phyloP scores from a whole-genome alignment of 441 rosid genomes.

The Biscutella laevigata region DNA sequence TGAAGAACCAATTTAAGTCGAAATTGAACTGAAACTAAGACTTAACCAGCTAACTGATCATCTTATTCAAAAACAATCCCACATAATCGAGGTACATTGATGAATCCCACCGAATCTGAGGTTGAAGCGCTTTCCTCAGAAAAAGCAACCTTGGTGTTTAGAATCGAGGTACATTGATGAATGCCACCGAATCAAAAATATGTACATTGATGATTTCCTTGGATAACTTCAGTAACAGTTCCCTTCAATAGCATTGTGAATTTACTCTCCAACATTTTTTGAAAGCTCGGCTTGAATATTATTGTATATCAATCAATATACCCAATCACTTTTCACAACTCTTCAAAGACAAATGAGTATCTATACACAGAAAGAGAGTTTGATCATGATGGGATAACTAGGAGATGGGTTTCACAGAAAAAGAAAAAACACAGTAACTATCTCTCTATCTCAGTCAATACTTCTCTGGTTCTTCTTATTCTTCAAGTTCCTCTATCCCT shows the following conservation, averaged over 20 bases:
- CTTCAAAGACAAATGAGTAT: constrained; percentile 3
- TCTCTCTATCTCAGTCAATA: constrained; percentile 20
- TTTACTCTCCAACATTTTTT: too few relatives aligned
- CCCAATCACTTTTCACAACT: constrained; percentile 1
- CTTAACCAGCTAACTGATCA: constrained; percentile 88
- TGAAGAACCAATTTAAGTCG: constrained; percentile 86
- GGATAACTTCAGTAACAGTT: constrained; percentile 60
- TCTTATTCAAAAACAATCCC: constrained; percentile 93
- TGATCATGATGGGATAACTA: background rate
- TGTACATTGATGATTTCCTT: constrained; percentile 54
- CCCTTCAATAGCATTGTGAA: too few relatives aligned
- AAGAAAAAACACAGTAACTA: background rate
- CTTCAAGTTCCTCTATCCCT: constrained; percentile 24
- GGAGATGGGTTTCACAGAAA: background rate
- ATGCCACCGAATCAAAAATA: background rate
- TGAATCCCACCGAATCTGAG: too few relatives aligned
- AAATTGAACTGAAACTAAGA: constrained; percentile 69
- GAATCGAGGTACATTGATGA: constrained; percentile 68
- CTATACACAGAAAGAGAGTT: constrained; percentile 21
- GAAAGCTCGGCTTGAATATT: background rate
- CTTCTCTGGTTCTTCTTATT: constrained; percentile 11
- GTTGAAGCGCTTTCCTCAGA: constrained; percentile 89
- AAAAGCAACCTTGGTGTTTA: constrained; percentile 73
- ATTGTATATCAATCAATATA: constrained; percentile 17
- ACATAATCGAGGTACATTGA: too few relatives aligned